phyloP scores from a whole-genome alignment of 495 filamentous ascomycete genomes.

The Staphylotrichum longicolle region DNA sequence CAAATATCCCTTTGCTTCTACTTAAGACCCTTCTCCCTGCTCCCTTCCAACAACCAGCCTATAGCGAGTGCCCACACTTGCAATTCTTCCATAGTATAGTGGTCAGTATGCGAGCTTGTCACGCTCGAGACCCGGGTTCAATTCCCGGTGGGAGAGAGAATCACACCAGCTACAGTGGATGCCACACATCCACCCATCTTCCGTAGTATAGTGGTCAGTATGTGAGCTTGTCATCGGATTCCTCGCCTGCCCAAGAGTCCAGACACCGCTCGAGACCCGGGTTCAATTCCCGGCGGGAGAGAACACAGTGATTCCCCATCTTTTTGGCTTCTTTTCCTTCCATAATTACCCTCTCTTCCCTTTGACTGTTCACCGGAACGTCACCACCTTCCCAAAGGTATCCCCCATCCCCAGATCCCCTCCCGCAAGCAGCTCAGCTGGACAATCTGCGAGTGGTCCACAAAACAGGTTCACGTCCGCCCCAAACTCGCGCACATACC shows the following conservation, averaged over 20 bases:
- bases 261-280: conserved; percentile 3
- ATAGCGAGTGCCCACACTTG: conserved; percentile 17
- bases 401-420: conserved; percentile 56
- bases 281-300: not conserved
- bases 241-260: not conserved
- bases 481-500: conserved; percentile 57
- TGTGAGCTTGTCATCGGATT: conserved; percentile 2
- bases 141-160: conserved; percentile 12
- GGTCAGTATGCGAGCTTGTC: conserved; percentile 19
- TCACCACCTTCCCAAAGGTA: conserved; percentile 58
- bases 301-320: not conserved
- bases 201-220: not conserved
- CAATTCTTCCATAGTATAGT: conserved; percentile 17
- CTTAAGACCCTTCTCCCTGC: too few species aligned
- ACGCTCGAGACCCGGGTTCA: conserved; percentile 16
- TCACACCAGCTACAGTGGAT: not conserved
- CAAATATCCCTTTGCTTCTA: too few species aligned
- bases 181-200: too few species aligned
- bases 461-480: conserved; percentile 59
- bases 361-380: conserved; percentile 34
- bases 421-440: conserved; percentile 53
- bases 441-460: conserved; percentile 61
- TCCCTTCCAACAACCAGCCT: not conserved
- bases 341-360: not conserved
- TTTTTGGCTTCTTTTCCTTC: not conserved